Evolutionary conservation across 306 rosid genomes (phyloP).

Genomic region (Corylus heterophylla): DNA sequence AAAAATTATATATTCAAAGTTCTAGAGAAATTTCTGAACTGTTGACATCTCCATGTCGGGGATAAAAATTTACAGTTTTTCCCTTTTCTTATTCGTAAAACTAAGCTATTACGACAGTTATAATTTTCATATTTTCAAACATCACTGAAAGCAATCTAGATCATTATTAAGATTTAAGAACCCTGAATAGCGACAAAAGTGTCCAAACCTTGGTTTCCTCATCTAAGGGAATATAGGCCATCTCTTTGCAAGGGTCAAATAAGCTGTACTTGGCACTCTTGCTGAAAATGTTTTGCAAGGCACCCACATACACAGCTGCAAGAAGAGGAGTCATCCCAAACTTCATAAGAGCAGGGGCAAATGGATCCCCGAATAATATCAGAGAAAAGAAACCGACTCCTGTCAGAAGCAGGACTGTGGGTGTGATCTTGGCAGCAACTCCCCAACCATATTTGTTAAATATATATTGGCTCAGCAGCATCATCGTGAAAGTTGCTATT

Average conservation of each 20-base stretch:
- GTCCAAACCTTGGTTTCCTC: slow-evolving; percentile 89
- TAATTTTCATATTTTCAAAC: neutral
- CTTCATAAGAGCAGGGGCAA: slow-evolving; percentile 63
- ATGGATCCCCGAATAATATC: slow-evolving; percentile 70
- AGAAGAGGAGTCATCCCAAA: slow-evolving; percentile 95
- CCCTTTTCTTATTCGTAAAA: neutral
- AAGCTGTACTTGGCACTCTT: slow-evolving; percentile 99
- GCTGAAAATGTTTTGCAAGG: slow-evolving; percentile 99
- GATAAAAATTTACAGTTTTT: neutral
- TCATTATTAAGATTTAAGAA: neutral
- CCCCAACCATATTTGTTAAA: slow-evolving; percentile 96
- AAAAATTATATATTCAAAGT: neutral
- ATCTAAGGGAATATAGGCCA: slow-evolving; percentile 98
- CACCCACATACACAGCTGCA: slow-evolving; percentile 98
- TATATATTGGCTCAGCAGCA: slow-evolving; percentile 85
- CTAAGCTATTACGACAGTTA: neutral
- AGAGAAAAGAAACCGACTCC: slow-evolving; percentile 93
- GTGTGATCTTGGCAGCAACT: slow-evolving; percentile 89
- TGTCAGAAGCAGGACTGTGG: slow-evolving; percentile 81
- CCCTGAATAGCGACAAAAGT: slow-evolving; percentile 12
- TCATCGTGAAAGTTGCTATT: slow-evolving; percentile 88
- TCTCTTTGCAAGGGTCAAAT: slow-evolving; percentile 98
- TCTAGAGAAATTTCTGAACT: neutral
- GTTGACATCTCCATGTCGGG: neutral
- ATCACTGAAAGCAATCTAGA: neutral